Conservation (phyloP, 176 grass and related monocot genomes). For the Ensete glaucum region DNA sequence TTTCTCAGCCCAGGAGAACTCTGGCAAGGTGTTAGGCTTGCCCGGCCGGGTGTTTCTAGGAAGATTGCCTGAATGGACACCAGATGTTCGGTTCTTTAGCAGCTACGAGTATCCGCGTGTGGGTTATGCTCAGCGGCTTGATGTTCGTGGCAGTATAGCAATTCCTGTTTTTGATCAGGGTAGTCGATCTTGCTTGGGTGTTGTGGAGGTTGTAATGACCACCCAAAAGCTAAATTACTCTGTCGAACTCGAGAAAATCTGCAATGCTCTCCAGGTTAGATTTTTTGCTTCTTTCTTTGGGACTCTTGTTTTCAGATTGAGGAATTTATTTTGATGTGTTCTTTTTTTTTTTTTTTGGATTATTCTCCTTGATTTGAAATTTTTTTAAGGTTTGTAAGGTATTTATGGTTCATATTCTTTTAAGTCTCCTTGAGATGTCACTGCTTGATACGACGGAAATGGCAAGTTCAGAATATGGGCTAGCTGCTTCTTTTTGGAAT, state of each 20-base stretch:
- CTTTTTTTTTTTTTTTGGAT: background rate
- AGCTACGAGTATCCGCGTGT: slow-evolving; percentile 65
- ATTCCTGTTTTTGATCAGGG: slow-evolving; percentile 71
- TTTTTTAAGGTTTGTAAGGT: too few relatives aligned
- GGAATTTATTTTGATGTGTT: background rate
- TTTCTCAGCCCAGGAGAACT: slow-evolving; percentile 57
- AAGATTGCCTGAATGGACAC: slow-evolving; percentile 87
- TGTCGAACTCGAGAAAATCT: slow-evolving; percentile 65
- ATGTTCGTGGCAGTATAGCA: slow-evolving; percentile 69
- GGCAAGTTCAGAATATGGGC: background rate
- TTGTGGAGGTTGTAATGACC: slow-evolving; percentile 85
- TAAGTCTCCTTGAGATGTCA: too few relatives aligned
- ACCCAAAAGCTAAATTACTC: slow-evolving; percentile 74
- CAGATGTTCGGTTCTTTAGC: slow-evolving; percentile 69
- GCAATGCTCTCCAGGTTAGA: slow-evolving; percentile 67
- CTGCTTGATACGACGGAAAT: too few relatives aligned
- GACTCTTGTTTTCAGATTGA: background rate
- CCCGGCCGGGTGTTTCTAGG: slow-evolving; percentile 80
- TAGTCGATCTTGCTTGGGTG: slow-evolving; percentile 56
- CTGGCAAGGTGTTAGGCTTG: slow-evolving; percentile 37
- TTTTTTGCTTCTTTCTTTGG: background rate
- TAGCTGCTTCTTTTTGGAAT: background rate
- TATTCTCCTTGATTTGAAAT: too few relatives aligned
- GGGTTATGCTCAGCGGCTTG: slow-evolving; percentile 38
- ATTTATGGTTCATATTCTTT: too few relatives aligned